A percentile compares a stretch with the other conserved stretches of the same genome.
These are phyloP conservation scores for Apiotrichum veenhuisii DNA, from an alignment of 1,284 basidiomycete genomes.

Conservation along the genomic window DNA sequence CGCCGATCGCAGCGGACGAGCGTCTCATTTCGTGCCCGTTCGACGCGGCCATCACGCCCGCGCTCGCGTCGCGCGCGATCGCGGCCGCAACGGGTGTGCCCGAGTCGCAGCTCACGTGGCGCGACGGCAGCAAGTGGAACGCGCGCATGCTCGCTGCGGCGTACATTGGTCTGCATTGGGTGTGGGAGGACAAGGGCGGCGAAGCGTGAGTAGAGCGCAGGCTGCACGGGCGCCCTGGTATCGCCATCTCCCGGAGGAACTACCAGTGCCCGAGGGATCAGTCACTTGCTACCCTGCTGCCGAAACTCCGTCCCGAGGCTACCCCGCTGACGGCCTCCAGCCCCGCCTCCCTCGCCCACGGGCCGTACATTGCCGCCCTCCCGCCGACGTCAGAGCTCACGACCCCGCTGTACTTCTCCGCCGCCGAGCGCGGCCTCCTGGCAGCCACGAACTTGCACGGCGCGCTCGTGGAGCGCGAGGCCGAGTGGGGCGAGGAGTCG, in stretches of 20 bases:
- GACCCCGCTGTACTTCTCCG: conserved; percentile 73
- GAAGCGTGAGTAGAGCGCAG: conserved; percentile 9
- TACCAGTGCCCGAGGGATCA: too few species aligned
- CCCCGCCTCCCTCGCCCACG: conserved; percentile 48
- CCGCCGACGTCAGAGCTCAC: conserved; percentile 58
- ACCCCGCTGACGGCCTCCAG: conserved; percentile 10
- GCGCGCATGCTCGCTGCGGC: conserved; percentile 67
- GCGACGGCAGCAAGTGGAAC: conserved; percentile 52
- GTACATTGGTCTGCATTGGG: conserved; percentile 69
- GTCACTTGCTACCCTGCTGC: too few species aligned
- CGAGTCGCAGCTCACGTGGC: conserved; percentile 24
- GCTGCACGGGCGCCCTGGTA: too few species aligned
- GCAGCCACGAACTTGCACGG: conserved; percentile 72
- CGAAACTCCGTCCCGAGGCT: too few species aligned
- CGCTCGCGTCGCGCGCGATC: conserved; percentile 54
- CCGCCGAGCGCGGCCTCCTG: conserved; percentile 61
- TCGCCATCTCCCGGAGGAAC: too few species aligned
- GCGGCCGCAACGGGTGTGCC: conserved; percentile 36
- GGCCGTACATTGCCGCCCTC: conserved; percentile 64
- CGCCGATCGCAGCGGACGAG: conserved; percentile 55
- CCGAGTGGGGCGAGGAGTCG: conserved; percentile 63
- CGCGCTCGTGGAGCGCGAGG: conserved; percentile 62
- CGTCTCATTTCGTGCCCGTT: conserved; percentile 71
- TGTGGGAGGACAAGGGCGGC: conserved; percentile 44
- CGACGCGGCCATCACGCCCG: conserved; percentile 63